phyloP scores from a whole-genome alignment of 2,329 filamentous ascomycete species.

The Neofusicoccum ribis region DNA sequence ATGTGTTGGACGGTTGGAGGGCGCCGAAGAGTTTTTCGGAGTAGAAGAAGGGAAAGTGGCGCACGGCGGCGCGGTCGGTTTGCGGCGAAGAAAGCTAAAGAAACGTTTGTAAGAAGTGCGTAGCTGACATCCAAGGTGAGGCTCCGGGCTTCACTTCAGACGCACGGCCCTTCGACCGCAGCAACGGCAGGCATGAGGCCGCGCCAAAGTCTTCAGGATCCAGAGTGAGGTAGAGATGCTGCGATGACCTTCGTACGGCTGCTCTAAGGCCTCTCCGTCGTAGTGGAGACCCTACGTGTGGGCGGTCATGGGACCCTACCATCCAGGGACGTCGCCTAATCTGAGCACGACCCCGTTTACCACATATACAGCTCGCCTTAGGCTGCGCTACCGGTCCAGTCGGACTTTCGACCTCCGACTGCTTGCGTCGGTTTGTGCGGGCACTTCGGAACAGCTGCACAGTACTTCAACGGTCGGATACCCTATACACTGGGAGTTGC shows the following conservation, averaged over 20 bases:
- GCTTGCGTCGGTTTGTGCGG: too few species aligned
- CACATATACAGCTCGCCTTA: background rate
- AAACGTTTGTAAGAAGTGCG: background rate
- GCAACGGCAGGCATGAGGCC: background rate
- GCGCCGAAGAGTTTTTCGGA: background rate
- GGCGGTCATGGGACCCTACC: background rate
- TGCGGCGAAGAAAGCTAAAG: background rate
- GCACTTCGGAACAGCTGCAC: too few species aligned
- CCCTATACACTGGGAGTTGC: too few species aligned
- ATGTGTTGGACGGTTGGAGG: background rate
- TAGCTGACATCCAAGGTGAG: background rate
- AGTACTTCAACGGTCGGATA: too few species aligned
- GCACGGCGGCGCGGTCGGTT: background rate
- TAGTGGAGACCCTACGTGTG: background rate
- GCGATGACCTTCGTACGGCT: background rate
- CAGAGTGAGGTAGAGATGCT: background rate
- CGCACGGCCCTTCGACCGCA: background rate
- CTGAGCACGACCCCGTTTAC: background rate
- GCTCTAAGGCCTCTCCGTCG: background rate
- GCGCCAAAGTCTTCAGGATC: background rate
- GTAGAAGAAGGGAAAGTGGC: background rate
- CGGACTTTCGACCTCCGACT: too few species aligned
- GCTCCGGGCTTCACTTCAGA: background rate
- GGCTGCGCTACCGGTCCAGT: background rate
- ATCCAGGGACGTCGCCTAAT: background rate